These are phyloP conservation scores for Scalesia atractyloides DNA, from an alignment of 129 eudicot genomes.

Conservation along the genomic window DNA sequence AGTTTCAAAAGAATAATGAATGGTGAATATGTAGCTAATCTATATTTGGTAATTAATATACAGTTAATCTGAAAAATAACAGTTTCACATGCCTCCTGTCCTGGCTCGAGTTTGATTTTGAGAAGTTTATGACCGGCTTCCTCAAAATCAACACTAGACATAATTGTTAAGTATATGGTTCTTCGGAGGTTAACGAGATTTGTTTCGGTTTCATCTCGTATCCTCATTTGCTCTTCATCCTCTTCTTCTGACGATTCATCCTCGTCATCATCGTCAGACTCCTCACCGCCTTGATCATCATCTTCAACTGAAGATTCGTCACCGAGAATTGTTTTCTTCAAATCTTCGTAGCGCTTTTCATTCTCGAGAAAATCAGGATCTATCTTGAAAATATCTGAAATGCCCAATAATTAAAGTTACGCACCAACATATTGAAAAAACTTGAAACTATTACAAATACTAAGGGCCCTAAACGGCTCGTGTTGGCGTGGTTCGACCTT, in stretches of 20 bases:
- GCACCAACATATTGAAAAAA: background rate
- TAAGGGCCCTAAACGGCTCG: background rate
- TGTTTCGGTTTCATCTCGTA: conserved; percentile 90
- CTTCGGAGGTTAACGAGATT: conserved; percentile 82
- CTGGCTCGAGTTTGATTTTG: conserved; percentile 87
- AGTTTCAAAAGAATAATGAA: too few relatives aligned
- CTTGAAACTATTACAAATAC: conserved; percentile 20
- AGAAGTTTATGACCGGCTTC: conserved; percentile 97
- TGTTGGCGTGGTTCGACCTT: too few relatives aligned
- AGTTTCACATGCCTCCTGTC: conserved; percentile 63
- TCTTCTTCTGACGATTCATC: conserved; percentile 76
- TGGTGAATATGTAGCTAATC: too few relatives aligned
- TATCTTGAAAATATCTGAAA: conserved; percentile 74
- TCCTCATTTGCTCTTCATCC: conserved; percentile 83
- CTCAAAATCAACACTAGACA: conserved; percentile 99
- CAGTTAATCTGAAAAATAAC: background rate
- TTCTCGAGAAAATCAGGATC: conserved; percentile 79
- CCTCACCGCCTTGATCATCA: conserved; percentile 70
- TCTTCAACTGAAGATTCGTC: conserved; percentile 66
- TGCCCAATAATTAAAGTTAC: background rate
- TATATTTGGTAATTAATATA: too few relatives aligned
- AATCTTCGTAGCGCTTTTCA: conserved; percentile 76
- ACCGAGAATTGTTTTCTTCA: conserved; percentile 86
- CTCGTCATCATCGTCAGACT: conserved; percentile 59
- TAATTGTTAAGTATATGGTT: conserved; percentile 87